Evolutionary conservation across 345 rosid species (phyloP), one percentile per base, ranked within the genome.

Genomic region (Eutrema yunnanense): DNA sequence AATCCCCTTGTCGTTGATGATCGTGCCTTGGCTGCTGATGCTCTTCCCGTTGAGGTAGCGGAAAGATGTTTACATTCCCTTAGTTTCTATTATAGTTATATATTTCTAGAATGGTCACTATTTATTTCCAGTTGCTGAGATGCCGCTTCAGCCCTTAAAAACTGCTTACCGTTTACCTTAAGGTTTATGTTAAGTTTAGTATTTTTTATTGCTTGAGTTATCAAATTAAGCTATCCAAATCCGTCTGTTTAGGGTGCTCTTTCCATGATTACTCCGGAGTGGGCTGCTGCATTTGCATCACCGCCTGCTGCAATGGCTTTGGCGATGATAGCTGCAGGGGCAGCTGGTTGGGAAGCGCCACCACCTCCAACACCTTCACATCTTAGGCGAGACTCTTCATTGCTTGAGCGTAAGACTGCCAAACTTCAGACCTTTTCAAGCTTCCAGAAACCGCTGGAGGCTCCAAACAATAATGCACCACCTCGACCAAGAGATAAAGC

Each of bases 221-320:
- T 30, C 34, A 9, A 49, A 33, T 34, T 58, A 52, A 68, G 67
- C 44, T 55, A 44, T 44, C 26, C 53, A 42, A 69, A 43, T 61
- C 6, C 33, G 46, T 72, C 61, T 27, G 38, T 62, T 67, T 82
- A 96, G 99, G 97, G 96, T 72, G 98, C 98, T 78, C 87, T 90
- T 78, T 84, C 91, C 49, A 92, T 96, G 97, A 83, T 88, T 62
- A 92, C 98, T 80, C 94, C 97, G 30, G 79, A 86, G 74, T 96
- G 99, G 99, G 98, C 96, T 57, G 97, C 98, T 82, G 98, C 99
- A 67, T 96, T 96, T 86, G 99, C 98, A 36, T 96, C 99, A 67
- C 99, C 99, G 52, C 99, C 99, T 65, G 96, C 99, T 80, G 94
- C 99, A 60, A 87, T 96, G 99, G 98, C 99, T 30, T 81, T 96